Conservation (phyloP, 805 yeast species). For the Nakazawaea ernobii region DNA sequence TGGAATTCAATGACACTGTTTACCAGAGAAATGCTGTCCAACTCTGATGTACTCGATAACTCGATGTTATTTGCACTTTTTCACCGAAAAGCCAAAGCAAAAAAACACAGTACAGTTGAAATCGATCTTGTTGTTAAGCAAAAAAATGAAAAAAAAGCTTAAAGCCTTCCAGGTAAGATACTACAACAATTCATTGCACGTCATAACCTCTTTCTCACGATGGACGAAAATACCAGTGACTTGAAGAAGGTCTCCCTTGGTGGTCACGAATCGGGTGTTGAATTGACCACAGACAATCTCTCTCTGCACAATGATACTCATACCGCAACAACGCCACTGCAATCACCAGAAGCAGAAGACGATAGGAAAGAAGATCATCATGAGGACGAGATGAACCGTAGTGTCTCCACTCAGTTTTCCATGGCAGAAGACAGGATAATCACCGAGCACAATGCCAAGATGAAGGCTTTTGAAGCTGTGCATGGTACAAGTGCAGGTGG, state of each 20-base stretch:
- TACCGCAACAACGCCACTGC: not conserved
- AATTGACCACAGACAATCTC: constrained; percentile 8
- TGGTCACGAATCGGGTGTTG: not conserved
- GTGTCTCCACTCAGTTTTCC: constrained; percentile 49
- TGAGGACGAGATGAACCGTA: constrained; percentile 8
- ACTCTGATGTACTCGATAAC: too few relatives aligned
- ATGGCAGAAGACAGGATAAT: constrained; percentile 59
- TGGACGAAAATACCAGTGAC: not conserved
- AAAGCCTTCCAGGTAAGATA: not conserved
- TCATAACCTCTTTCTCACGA: not conserved
- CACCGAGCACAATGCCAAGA: constrained; percentile 63
- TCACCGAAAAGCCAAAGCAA: too few relatives aligned
- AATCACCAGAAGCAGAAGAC: not conserved
- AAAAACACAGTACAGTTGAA: too few relatives aligned
- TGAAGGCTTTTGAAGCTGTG: constrained; percentile 50
- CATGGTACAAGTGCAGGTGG: constrained; percentile 10
- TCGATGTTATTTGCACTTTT: too few relatives aligned
- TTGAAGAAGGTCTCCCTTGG: not conserved
- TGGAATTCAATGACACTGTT: too few relatives aligned
- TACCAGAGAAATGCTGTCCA: too few relatives aligned
- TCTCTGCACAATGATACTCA: constrained; percentile 1
- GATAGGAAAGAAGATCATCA: constrained; percentile 3
- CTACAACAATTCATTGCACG: not conserved
- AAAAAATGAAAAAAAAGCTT: too few relatives aligned
- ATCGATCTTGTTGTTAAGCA: too few relatives aligned